These are phyloP conservation scores for Pseudogymnoascus sp. DNA, from an alignment of 2,329 filamentous ascomycete genomes.

Conservation along the genomic window DNA sequence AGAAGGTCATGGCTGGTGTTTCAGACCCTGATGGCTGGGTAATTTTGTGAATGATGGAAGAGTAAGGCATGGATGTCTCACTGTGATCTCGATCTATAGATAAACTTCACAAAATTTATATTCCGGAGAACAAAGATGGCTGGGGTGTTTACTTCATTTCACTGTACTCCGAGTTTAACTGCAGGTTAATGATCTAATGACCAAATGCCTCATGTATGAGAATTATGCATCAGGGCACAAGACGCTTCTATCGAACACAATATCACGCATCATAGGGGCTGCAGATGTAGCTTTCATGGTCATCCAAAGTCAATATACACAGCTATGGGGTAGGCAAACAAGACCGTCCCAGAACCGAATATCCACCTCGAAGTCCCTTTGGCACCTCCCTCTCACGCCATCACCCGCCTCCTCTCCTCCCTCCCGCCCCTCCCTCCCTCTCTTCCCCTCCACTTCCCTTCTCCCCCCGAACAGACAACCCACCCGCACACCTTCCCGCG, in stretches of 20 bases:
- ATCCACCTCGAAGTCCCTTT: neutral
- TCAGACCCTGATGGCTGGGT: slow-evolving; percentile 1
- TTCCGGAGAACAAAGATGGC: neutral
- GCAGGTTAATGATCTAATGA: neutral
- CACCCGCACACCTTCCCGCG: neutral
- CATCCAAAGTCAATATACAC: neutral
- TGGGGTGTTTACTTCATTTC: neutral
- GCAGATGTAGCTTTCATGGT: neutral
- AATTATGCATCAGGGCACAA: neutral
- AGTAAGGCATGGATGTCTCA: neutral
- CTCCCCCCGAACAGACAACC: neutral
- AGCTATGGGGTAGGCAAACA: neutral
- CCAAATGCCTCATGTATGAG: neutral
- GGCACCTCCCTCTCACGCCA: neutral
- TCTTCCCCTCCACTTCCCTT: neutral
- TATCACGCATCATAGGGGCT: neutral
- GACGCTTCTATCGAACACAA: neutral
- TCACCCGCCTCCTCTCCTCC: neutral
- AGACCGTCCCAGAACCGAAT: neutral
- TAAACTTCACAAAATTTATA: neutral
- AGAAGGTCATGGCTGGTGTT: neutral
- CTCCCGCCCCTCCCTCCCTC: neutral
- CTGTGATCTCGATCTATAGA: neutral
- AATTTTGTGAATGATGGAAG: neutral
- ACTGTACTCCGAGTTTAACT: neutral